Base-by-base conservation (phyloP, 2,329 filamentous ascomycete species). In the Paecilomyces sp. region DNA sequence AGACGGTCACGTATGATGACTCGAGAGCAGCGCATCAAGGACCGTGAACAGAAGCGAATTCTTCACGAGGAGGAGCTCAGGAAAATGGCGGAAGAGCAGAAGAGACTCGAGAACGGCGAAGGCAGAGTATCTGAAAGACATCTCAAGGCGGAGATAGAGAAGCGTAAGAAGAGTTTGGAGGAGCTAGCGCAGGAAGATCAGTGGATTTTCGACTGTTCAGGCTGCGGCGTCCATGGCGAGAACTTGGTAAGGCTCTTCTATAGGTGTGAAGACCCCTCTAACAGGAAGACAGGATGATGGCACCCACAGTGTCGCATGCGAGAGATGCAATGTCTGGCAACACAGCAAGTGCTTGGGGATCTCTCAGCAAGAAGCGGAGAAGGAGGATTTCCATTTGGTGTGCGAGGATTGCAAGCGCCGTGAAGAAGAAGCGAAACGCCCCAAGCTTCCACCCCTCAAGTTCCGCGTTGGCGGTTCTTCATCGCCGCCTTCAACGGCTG, bases 311-410 rank as follows among this genome's bases (percentile, higher is more conserved):
- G 87, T 99, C 64, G 90, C 92, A 30, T 99, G 94, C 76, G 94
- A 99, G 71, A 87, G 83, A 65, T 99, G 94, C 79, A 95, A 88
- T 70, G 88, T 96, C 55, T 99, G 94, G 94, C 93, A 97, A 72
- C 94, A 99, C 71, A 96, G 92, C 80, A 91, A 89, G 68, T 99
- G 94, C 70, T 84, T 96, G 61, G 88, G 88, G 50, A 89, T 97
- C 63, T 83, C 84, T 54, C 85, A 95, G 67, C 79, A 83, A 61
- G 89, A 92, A 63, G 92, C 92, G 0, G 93, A 96, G 64, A 82
- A 87, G 54, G 86, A 91, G 1, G 90, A 95, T 65, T 97, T 97
- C 68, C 87, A 90, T 62, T 96, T 96, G 69, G 75, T 96, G 64
- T 97, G 93, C 77, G 79, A 79, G 34, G 86, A 88, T 55, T 99